phyloP scores from a whole-genome alignment of 1,284 basidiomycete genomes.

The Boletus mariae region DNA sequence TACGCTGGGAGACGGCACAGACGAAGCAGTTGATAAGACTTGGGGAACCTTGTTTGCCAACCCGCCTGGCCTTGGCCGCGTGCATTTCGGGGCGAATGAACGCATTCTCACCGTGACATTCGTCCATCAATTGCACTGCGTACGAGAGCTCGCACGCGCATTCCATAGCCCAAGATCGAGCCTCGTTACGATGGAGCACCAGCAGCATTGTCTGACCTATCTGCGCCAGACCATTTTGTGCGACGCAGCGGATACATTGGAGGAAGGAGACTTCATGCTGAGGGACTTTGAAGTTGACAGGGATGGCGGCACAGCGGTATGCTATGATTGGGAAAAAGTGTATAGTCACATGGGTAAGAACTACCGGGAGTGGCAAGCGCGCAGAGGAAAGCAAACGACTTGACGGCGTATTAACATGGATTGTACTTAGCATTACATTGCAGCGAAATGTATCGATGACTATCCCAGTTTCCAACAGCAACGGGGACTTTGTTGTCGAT shows the following conservation, averaged over 20 bases:
- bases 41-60: slow-evolving; percentile 11
- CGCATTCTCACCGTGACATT: slow-evolving; percentile 8
- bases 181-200: background rate
- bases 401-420: background rate
- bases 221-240: slow-evolving; percentile 10
- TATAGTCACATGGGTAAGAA: slow-evolving; percentile 2
- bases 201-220: slow-evolving; percentile 7
- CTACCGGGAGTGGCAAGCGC: slow-evolving; percentile 3
- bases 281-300: slow-evolving; percentile 7
- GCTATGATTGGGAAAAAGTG: slow-evolving; percentile 10
- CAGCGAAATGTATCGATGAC: no score
- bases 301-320: slow-evolving; percentile 3
- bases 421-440: background rate
- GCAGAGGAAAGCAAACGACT: background rate
- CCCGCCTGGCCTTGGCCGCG: slow-evolving; percentile 10
- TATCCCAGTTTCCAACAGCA: no score
- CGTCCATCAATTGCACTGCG: slow-evolving; percentile 10
- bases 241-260: slow-evolving; percentile 7
- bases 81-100: slow-evolving; percentile 6
- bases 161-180: slow-evolving; percentile 6
- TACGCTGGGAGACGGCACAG: slow-evolving; percentile 2
- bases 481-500: no score
- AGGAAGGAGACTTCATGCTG: slow-evolving; percentile 11
- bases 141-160: slow-evolving; percentile 9
- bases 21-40: slow-evolving; percentile 4